Evolutionary conservation across 139 green algal species (phyloP).

Genomic region (Haematococcus lacustris): DNA sequence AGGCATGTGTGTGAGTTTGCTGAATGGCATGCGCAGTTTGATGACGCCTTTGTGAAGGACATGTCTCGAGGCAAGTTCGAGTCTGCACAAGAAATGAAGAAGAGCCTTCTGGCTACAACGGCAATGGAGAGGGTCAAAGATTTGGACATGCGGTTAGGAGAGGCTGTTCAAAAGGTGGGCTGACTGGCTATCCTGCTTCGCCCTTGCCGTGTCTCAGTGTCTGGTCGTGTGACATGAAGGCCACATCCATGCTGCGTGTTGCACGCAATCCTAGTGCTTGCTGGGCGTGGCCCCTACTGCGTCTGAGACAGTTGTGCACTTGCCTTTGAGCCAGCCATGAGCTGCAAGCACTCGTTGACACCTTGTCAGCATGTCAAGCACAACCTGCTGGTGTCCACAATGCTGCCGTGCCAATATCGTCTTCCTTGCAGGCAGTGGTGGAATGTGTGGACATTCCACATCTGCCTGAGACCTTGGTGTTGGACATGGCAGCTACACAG

Average conservation of each 20-base stretch:
- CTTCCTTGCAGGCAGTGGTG: constrained; percentile 17
- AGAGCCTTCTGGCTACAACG: constrained; percentile 29
- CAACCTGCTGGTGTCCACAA: not conserved
- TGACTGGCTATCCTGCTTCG: too few species aligned
- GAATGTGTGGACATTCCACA: constrained; percentile 12
- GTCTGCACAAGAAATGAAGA: constrained; percentile 24
- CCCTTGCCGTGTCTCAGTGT: not conserved
- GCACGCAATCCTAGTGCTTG: too few species aligned
- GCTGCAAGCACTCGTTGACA: too few species aligned
- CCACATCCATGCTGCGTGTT: too few species aligned
- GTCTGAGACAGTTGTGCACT: too few species aligned
- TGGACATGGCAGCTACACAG: constrained; percentile 21
- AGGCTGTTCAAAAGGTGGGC: constrained; percentile 26
- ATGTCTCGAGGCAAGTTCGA: constrained; percentile 24
- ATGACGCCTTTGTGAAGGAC: constrained; percentile 43
- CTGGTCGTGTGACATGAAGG: not conserved
- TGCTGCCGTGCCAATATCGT: not conserved
- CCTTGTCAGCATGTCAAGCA: too few species aligned
- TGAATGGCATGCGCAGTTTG: constrained; percentile 20
- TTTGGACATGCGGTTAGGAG: constrained; percentile 24
- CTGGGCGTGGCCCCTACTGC: too few species aligned
- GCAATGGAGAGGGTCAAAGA: constrained; percentile 31
- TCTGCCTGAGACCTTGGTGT: constrained; percentile 16
- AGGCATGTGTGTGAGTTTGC: not conserved
- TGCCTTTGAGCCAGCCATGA: too few species aligned